Base-by-base conservation (phyloP, 495 filamentous ascomycete species). In the Hypoxylon subgilvum region DNA sequence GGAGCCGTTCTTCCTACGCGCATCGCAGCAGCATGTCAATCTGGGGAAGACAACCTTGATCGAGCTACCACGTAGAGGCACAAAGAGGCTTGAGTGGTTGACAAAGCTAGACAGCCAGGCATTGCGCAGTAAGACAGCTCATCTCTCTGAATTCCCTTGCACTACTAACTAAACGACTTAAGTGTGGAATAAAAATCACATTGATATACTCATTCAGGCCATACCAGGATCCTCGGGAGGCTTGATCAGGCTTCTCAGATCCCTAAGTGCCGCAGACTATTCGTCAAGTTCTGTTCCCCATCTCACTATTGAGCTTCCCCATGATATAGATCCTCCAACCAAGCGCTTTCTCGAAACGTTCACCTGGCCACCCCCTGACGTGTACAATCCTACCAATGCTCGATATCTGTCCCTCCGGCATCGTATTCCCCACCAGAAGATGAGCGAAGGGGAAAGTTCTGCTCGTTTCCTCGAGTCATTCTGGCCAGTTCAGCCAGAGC, bases 181-280 rank as follows among this genome's bases (percentile, higher is more conserved):
- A 90, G 89, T 79, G 21, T 96, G 91, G 91, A 85, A 90, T 61
- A 82, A 83, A 35, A 72, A 87, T 4, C 81, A 76, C 30, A 77
- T 96, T 40, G 89, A 95, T 46, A 87, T 96, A 17, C 69, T 92
- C 6, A 82, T 96, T 25, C 86, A 91, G 41, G 88, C 87, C n/a
- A 77, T 85, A 9, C 69, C 81, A 6, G 77, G 83, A 2, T 82
- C 84, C 19, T 84, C 89, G 6, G 89, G 89, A 1, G 88, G 86
- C 39, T 57, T 96, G 13, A 83, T 89, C 18, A 80, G 88, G 40
- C 76, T 95, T 16, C 76, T 96, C 1, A 80, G 81, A 47, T 92
- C 90, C 14, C 75, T 96, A 13, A 74, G 84, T 59, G 75, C 75
- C 6, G 89, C 90, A 1, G 90, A 96, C 57, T 92, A 88, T 67